Percentiles rank a stretch among this genome's conserved stretches.
phyloP scores from a whole-genome alignment of 192 early-diverging fungal species.

The Pecoramyces ruminantium region DNA sequence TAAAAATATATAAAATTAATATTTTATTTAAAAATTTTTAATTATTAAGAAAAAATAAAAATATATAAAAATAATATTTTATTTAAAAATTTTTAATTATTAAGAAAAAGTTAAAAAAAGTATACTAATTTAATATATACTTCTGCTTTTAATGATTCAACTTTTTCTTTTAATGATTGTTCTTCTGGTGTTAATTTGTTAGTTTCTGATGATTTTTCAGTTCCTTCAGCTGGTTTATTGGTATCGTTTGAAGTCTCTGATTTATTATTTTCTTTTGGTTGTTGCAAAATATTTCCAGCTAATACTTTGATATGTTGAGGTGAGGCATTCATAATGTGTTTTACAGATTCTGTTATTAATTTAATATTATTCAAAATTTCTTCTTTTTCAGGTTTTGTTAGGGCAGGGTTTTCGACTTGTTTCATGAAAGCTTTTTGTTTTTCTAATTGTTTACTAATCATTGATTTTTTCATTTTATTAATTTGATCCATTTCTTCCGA shows the following conservation, averaged over 20 bases:
- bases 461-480: neutral
- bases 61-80: neutral
- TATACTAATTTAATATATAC: too few relatives aligned
- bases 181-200: slow-evolving; percentile 1
- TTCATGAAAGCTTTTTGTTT: neutral
- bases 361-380: neutral
- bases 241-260: slow-evolving; percentile 4
- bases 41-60: too few relatives aligned
- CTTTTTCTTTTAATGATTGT: slow-evolving; percentile 26
- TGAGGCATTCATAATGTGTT: neutral
- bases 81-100: too few relatives aligned
- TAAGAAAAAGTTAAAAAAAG: too few relatives aligned
- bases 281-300: neutral
- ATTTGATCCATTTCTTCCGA: neutral
- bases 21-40: too few relatives aligned
- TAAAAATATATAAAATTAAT: too few relatives aligned
- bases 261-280: neutral
- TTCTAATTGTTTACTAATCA: neutral
- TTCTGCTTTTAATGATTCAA: slow-evolving; percentile 44
- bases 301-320: neutral
- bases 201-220: neutral
- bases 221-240: slow-evolving; percentile 7
- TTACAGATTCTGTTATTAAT: neutral
- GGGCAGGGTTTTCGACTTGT: neutral
- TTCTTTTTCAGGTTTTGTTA: neutral